Conservation (phyloP, 192 early-diverging fungal genomes). For the Backusella parvicylindrica region DNA sequence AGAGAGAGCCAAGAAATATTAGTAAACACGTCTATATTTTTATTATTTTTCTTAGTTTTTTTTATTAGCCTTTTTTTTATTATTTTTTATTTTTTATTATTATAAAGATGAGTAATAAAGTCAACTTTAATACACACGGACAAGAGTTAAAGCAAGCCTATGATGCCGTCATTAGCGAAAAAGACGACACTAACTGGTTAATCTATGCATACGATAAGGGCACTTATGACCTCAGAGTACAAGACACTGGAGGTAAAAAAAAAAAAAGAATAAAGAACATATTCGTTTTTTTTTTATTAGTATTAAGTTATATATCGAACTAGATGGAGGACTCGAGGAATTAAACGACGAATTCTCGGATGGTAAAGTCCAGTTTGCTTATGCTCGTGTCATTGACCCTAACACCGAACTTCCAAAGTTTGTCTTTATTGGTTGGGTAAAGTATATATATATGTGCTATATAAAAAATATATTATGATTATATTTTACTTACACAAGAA, state of each 20-base stretch:
- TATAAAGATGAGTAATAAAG: conserved; percentile 53
- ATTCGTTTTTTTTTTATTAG: too few species aligned
- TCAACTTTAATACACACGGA: conserved; percentile 67
- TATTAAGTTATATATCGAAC: not conserved
- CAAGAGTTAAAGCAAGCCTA: conserved; percentile 62
- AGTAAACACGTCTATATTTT: not conserved
- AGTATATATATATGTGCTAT: not conserved
- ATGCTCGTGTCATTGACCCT: conserved; percentile 79
- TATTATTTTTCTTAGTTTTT: too few species aligned
- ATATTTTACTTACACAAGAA: not conserved
- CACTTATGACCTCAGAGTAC: conserved; percentile 61
- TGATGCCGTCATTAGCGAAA: conserved; percentile 56
- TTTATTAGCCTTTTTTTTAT: not conserved
- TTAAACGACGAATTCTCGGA: conserved; percentile 90
- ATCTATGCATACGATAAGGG: conserved; percentile 76
- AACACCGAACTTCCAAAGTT: conserved; percentile 84
- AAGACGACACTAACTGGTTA: conserved; percentile 64
- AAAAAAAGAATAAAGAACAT: not conserved
- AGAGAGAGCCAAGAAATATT: not conserved
- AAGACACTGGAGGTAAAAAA: conserved; percentile 52
- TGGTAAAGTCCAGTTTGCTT: conserved; percentile 88
- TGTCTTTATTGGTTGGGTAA: conserved; percentile 90
- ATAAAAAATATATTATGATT: not conserved
- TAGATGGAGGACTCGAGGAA: conserved; percentile 78
- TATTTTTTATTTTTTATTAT: not conserved